Evolutionary conservation across 2,329 filamentous ascomycete genomes (phyloP).

Genomic region (Hypoxylon sp.): DNA sequence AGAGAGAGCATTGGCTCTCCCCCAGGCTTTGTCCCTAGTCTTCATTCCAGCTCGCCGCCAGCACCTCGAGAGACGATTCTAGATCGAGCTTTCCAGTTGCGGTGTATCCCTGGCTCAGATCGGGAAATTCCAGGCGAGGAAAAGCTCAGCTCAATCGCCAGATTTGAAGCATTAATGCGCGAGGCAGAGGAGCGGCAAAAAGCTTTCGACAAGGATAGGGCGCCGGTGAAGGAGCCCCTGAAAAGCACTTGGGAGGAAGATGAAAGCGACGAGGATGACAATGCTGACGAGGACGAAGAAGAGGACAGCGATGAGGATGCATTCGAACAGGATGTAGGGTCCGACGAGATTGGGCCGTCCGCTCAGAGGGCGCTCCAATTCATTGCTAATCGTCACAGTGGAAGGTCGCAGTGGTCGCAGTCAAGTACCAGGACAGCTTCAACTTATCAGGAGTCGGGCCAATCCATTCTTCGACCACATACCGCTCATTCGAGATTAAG

Average conservation of each 20-base stretch:
- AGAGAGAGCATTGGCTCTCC: constrained; percentile 69
- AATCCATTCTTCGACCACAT: constrained; percentile 64
- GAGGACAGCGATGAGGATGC: constrained; percentile 59
- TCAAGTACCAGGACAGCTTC: constrained; percentile 52
- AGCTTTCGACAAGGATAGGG: constrained; percentile 57
- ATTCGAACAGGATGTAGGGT: constrained; percentile 53
- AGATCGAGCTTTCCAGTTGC: constrained; percentile 76
- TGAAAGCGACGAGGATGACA: constrained; percentile 62
- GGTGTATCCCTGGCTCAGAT: constrained; percentile 73
- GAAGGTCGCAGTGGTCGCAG: constrained; percentile 54
- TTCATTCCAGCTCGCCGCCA: constrained; percentile 66
- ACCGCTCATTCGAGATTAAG: constrained; percentile 67
- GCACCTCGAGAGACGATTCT: constrained; percentile 74
- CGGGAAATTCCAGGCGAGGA: constrained; percentile 69
- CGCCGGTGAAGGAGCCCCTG: constrained; percentile 56
- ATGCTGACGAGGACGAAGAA: constrained; percentile 57
- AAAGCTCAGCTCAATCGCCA: constrained; percentile 74
- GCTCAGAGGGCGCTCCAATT: constrained; percentile 67
- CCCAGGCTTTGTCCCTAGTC: constrained; percentile 56
- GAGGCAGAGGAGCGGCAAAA: constrained; percentile 68
- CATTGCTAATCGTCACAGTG: constrained; percentile 62
- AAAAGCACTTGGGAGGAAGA: constrained; percentile 68
- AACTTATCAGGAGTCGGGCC: constrained; percentile 51
- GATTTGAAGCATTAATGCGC: constrained; percentile 76
- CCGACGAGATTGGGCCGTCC: constrained; percentile 60